phyloP scores from a whole-genome alignment of 2,329 filamentous ascomycete species.

The Ascomycota sp. region DNA sequence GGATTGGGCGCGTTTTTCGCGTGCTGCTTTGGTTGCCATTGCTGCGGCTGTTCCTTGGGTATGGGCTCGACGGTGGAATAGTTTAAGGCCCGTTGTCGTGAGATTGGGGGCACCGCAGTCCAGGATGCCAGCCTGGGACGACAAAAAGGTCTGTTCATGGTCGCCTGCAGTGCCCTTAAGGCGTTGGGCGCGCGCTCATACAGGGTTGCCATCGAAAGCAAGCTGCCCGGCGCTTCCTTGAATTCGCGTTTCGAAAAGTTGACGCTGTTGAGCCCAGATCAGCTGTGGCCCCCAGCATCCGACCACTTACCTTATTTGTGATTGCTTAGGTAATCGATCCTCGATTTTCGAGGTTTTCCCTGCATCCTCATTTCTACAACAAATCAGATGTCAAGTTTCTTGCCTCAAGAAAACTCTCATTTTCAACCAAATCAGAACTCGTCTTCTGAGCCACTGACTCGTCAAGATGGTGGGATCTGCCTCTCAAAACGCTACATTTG shows the following conservation, averaged over 20 bases:
- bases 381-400: too few species aligned
- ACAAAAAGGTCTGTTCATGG: constrained; percentile 37
- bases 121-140: constrained; percentile 30
- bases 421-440: neutral
- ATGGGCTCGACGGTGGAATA: constrained; percentile 21
- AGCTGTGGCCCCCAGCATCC: too few species aligned
- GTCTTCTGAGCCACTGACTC: neutral
- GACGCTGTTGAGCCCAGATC: too few species aligned
- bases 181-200: too few species aligned
- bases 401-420: too few species aligned
- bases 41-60: constrained; percentile 1
- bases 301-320: neutral
- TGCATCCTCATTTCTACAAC: too few species aligned
- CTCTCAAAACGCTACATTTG: neutral
- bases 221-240: too few species aligned
- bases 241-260: too few species aligned
- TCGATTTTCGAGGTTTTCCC: too few species aligned
- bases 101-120: constrained; percentile 13
- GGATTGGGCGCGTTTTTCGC: constrained; percentile 17
- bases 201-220: too few species aligned
- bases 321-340: neutral
- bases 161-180: constrained; percentile 7
- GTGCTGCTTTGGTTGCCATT: constrained; percentile 4
- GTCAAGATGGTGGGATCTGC: constrained; percentile 12
- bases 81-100: too few species aligned